A percentile compares a stretch with the other conserved stretches of the same genome.
phyloP scores from a whole-genome alignment of 1,284 basidiomycete species.

The Phellinidium pouzarii region DNA sequence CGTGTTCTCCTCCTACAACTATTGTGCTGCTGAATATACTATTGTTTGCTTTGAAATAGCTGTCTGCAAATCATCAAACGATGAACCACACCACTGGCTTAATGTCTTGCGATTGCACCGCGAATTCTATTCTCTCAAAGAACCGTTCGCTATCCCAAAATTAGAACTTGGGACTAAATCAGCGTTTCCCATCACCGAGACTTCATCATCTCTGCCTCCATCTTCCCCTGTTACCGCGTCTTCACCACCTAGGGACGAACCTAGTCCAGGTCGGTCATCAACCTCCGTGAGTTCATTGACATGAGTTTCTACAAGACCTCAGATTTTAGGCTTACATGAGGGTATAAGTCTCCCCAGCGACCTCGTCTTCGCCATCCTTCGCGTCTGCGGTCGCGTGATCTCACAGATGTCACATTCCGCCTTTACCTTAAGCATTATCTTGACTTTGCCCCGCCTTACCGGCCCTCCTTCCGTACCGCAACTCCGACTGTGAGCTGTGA shows the following conservation, averaged over 20 bases:
- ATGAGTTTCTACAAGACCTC: too few relatives aligned
- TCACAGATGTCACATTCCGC: conserved; percentile 61
- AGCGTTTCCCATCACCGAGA: not conserved
- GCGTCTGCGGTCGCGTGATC: conserved; percentile 52
- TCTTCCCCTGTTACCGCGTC: conserved; percentile 18
- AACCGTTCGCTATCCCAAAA: conserved; percentile 43
- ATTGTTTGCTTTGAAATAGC: conserved; percentile 27
- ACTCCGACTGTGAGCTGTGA: too few relatives aligned
- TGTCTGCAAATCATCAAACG: conserved; percentile 43
- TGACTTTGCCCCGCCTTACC: conserved; percentile 38
- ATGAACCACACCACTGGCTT: conserved; percentile 55
- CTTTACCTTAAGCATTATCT: conserved; percentile 73
- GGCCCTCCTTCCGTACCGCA: conserved; percentile 16
- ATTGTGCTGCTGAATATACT: not conserved
- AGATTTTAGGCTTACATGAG: too few relatives aligned
- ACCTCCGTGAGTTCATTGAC: conserved; percentile 23
- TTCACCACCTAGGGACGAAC: conserved; percentile 17
- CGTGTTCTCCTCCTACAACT: conserved; percentile 4
- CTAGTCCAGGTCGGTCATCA: conserved; percentile 13
- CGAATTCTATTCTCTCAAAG: conserved; percentile 39
- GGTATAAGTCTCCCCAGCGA: conserved; percentile 41
- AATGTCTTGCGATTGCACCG: conserved; percentile 47
- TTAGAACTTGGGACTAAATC: conserved; percentile 8
- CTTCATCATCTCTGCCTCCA: conserved; percentile 14
- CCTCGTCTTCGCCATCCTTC: conserved; percentile 56